These are phyloP conservation scores for Aureobasidium zeae DNA, from an alignment of 2,329 filamentous ascomycete species.

Conservation along the genomic window DNA sequence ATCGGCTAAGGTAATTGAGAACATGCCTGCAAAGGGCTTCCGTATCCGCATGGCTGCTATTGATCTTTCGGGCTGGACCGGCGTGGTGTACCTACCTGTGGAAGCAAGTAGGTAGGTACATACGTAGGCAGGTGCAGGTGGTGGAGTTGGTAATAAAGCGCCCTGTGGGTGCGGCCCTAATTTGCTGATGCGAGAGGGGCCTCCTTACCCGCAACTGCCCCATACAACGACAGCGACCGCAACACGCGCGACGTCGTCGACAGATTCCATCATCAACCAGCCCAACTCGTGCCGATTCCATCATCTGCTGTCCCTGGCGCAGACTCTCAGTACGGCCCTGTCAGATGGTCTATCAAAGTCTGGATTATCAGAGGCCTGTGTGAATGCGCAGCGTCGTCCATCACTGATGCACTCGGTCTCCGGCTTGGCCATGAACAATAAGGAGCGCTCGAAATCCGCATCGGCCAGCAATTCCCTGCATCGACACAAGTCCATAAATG, in stretches of 20 bases:
- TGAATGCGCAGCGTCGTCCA: conserved; percentile 13
- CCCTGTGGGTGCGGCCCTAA: no score
- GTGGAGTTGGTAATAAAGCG: not conserved
- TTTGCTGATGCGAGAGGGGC: no score
- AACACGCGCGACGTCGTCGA: not conserved
- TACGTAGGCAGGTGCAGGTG: not conserved
- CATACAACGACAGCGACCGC: no score
- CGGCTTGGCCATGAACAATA: conserved; percentile 15
- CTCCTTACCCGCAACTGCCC: no score
- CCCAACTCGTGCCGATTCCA: conserved; percentile 12
- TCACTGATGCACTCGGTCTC: no score
- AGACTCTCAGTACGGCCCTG: no score
- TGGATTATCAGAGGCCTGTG: conserved; percentile 7
- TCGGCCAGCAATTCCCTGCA: conserved; percentile 11
- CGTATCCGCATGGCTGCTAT: conserved; percentile 76
- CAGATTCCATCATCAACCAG: conserved; percentile 25
- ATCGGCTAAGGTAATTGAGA: conserved; percentile 19
- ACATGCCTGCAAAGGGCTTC: conserved; percentile 75
- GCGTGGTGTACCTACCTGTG: no score
- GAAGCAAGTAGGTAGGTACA: no score
- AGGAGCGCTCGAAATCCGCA: conserved; percentile 13
- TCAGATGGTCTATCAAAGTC: conserved; percentile 12
- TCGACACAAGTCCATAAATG: conserved; percentile 5
- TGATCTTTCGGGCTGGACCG: no score
- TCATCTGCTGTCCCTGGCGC: no score